phyloP scores from a whole-genome alignment of 106 monocot genomes.

The Platanthera guangdongensis region DNA sequence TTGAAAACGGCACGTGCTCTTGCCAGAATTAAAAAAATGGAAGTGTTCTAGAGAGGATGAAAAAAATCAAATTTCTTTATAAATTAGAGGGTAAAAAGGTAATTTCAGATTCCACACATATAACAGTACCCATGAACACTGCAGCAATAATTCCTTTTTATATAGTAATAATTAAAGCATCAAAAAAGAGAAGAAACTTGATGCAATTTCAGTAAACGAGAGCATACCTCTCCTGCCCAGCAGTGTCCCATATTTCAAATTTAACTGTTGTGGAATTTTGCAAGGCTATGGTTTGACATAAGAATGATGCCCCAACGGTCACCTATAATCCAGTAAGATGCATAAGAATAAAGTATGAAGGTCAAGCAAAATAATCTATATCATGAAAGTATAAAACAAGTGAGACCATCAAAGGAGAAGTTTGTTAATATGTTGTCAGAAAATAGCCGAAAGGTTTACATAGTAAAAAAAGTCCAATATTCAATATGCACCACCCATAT shows the following conservation, averaged over 20 bases:
- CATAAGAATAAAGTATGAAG: neutral
- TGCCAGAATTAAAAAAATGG: no score
- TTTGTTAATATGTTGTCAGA: neutral
- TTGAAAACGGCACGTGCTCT: no score
- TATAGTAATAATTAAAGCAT: neutral
- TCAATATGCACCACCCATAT: neutral
- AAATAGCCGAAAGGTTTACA: neutral
- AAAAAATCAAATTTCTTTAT: no score
- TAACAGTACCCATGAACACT: no score
- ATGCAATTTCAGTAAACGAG: neutral
- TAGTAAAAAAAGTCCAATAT: no score
- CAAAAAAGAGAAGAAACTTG: neutral
- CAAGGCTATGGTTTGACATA: conserved; percentile 93
- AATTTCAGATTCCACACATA: no score
- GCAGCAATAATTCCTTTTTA: no score
- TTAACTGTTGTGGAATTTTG: conserved; percentile 90
- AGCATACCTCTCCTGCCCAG: conserved; percentile 90
- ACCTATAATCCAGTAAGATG: conserved; percentile 39
- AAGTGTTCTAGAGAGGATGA: no score
- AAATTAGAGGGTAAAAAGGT: no score
- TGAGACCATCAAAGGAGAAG: neutral
- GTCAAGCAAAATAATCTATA: neutral
- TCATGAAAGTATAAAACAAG: neutral
- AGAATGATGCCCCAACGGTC: conserved; percentile 97
- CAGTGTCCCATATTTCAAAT: conserved; percentile 99